Percentiles rank a stretch among this genome's conserved stretches.
Evolutionary conservation across 2,329 filamentous ascomycete genomes (phyloP).

Genomic region (Aurifilum marmelostoma): DNA sequence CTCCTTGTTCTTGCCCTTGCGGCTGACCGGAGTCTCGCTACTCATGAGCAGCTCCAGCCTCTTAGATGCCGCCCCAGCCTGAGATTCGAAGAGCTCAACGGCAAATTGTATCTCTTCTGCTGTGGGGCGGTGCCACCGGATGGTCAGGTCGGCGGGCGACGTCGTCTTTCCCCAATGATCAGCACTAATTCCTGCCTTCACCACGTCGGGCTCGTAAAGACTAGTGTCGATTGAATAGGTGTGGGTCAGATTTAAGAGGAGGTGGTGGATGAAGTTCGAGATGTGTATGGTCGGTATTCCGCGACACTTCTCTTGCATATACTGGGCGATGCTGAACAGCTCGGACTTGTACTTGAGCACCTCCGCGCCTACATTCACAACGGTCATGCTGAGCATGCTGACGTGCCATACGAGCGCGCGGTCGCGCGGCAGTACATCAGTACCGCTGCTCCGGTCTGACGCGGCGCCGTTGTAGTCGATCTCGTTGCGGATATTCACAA

Average conservation of each 20-base stretch:
- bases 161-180: conserved; percentile 84
- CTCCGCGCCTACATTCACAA: conserved; percentile 91
- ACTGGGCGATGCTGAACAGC: conserved; percentile 86
- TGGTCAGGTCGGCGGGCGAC: conserved; percentile 73
- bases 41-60: conserved; percentile 80
- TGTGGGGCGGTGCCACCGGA: conserved; percentile 83
- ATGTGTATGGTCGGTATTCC: conserved; percentile 94
- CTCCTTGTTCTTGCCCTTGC: conserved; percentile 95
- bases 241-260: conserved; percentile 90
- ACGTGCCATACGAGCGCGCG: conserved; percentile 91
- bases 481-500: conserved; percentile 90
- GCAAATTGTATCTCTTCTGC: conserved; percentile 85
- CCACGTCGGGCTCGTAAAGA: conserved; percentile 79
- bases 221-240: conserved; percentile 91
- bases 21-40: conserved; percentile 78
- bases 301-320: conserved; percentile 95
- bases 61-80: conserved; percentile 75
- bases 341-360: conserved; percentile 88
- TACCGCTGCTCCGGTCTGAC: conserved; percentile 89
- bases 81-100: conserved; percentile 82
- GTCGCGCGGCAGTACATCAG: conserved; percentile 90
- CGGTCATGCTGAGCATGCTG: conserved; percentile 96
- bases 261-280: conserved; percentile 96
- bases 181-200: conserved; percentile 72
- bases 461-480: conserved; percentile 97